These are phyloP conservation scores for Penicillium brevicompactum DNA, from an alignment of 2,329 filamentous ascomycete species.

Conservation along the genomic window DNA sequence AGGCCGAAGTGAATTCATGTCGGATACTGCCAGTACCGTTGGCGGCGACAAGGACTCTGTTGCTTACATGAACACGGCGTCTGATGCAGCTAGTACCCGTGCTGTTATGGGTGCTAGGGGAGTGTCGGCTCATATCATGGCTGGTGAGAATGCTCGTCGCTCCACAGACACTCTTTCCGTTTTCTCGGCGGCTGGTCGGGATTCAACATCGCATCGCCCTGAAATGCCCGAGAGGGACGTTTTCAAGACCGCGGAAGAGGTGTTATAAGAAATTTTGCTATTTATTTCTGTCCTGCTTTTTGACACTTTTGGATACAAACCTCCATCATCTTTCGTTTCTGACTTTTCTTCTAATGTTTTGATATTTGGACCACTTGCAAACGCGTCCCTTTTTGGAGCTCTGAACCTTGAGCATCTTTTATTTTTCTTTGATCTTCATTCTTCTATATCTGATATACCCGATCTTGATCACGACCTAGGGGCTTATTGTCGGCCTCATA, in stretches of 20 bases:
- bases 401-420: not conserved
- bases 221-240: constrained; percentile 32
- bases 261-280: not conserved
- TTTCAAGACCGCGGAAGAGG: constrained; percentile 33
- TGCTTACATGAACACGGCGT: constrained; percentile 15
- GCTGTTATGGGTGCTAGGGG: constrained; percentile 32
- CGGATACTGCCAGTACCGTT: constrained; percentile 30
- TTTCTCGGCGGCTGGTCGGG: constrained; percentile 3
- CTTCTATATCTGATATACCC: constrained; percentile 5
- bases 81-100: constrained; percentile 34
- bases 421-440: not conserved
- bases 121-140: constrained; percentile 24
- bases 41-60: constrained; percentile 29
- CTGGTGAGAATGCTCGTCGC: constrained; percentile 18
- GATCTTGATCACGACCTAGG: not conserved
- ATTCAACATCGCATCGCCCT: constrained; percentile 21
- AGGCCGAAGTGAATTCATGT: constrained; percentile 33
- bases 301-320: not conserved
- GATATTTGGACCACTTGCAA: not conserved
- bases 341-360: not conserved
- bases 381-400: not conserved
- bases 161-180: constrained; percentile 31
- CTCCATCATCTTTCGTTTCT: not conserved
- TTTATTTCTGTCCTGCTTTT: not conserved
- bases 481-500: not conserved